Evolutionary conservation across 2,329 filamentous ascomycete species (phyloP).

Genomic region (Cladosporium cucumerinum): DNA sequence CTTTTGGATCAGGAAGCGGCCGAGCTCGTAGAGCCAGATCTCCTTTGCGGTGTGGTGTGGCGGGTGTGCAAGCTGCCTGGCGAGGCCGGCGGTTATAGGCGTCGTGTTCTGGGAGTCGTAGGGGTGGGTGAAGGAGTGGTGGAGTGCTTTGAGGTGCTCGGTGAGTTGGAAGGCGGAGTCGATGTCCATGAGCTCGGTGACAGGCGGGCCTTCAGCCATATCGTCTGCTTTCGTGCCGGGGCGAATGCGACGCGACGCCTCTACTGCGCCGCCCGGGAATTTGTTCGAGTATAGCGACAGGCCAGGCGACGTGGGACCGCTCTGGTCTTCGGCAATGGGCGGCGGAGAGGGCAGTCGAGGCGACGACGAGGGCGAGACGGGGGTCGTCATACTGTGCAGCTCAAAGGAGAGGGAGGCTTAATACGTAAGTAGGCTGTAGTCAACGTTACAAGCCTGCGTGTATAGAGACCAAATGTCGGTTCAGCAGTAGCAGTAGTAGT

Average conservation of each 20-base stretch:
- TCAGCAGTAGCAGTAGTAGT: too few species aligned
- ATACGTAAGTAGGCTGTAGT: too few species aligned
- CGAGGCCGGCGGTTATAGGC: slow-evolving; percentile 73
- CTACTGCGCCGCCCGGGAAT: slow-evolving; percentile 53
- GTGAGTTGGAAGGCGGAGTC: slow-evolving; percentile 97
- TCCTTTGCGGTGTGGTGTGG: slow-evolving; percentile 79
- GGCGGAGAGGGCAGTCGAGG: slow-evolving; percentile 93
- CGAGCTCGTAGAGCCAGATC: slow-evolving; percentile 97
- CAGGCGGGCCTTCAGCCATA: slow-evolving; percentile 86
- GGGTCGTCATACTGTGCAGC: slow-evolving; percentile 26
- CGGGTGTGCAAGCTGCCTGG: slow-evolving; percentile 71
- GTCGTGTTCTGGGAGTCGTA: slow-evolving; percentile 70
- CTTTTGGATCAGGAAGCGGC: slow-evolving; percentile 90
- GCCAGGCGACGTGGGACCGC: slow-evolving; percentile 73
- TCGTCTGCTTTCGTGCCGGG: slow-evolving; percentile 88
- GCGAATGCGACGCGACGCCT: slow-evolving; percentile 80
- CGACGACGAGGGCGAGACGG: slow-evolving; percentile 63
- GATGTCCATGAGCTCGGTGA: slow-evolving; percentile 83
- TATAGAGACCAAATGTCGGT: too few species aligned
- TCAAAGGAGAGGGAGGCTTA: too few species aligned
- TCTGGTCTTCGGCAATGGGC: slow-evolving; percentile 90
- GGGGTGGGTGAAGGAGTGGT: slow-evolving; percentile 74
- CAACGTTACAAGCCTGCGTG: too few species aligned
- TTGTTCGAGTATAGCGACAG: slow-evolving; percentile 48
- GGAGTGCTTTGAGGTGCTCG: slow-evolving; percentile 90